phyloP scores from a whole-genome alignment of 2,329 filamentous ascomycete genomes.

The Apiospora sp. region DNA sequence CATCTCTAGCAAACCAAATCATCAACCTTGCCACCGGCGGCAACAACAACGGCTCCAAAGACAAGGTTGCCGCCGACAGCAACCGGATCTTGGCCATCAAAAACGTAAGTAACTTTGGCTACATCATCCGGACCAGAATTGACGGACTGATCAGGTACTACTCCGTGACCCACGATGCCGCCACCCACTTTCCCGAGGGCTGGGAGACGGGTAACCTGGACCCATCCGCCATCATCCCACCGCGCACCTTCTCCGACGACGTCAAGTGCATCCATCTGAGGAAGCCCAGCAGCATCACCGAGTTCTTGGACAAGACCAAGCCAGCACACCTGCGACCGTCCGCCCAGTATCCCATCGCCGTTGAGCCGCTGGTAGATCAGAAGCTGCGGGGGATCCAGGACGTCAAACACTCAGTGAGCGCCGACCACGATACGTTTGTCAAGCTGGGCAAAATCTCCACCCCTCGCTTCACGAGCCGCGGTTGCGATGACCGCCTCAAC shows the following conservation, averaged over 20 bases:
- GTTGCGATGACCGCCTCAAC: not conserved
- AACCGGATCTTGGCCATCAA: constrained; percentile 19
- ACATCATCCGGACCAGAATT: not conserved
- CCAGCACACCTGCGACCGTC: not conserved
- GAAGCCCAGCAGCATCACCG: not conserved
- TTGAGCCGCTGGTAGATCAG: not conserved
- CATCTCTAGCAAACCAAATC: not conserved
- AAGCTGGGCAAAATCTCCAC: not conserved
- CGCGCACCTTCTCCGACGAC: not conserved
- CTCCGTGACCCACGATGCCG: not conserved
- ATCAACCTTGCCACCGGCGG: no score
- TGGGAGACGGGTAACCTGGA: not conserved
- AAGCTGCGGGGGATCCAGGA: not conserved
- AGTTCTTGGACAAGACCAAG: not conserved
- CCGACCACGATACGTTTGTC: not conserved
- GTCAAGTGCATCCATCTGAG: not conserved
- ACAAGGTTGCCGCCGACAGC: not conserved
- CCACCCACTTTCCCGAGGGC: not conserved
- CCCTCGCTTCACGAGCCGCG: not conserved
- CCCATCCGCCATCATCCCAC: not conserved
- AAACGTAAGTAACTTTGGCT: not conserved
- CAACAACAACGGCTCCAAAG: not conserved
- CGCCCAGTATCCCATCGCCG: not conserved
- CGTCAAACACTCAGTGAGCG: not conserved
- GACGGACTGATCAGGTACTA: constrained; percentile 8